Evolutionary conservation across 495 filamentous ascomycete genomes (phyloP).

Genomic region (Tuber melanosporum): DNA sequence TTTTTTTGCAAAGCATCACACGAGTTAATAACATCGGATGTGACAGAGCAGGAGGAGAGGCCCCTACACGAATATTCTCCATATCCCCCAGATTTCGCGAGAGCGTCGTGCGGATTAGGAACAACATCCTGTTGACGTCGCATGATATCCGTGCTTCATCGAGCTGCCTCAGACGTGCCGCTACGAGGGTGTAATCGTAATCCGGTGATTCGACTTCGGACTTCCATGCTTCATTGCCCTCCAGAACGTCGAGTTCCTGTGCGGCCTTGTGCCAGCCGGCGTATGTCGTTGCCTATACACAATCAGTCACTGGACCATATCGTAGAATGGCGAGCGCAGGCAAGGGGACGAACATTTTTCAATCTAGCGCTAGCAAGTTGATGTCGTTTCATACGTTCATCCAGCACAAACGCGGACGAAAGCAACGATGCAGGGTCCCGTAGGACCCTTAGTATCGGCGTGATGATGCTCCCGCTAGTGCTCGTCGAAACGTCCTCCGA

Average conservation of each 20-base stretch:
- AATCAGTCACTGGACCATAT: conserved; percentile 14
- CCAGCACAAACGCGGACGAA: conserved; percentile 23
- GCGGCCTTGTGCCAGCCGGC: conserved; percentile 64
- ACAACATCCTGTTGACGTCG: conserved; percentile 71
- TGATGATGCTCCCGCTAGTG: conserved; percentile 20
- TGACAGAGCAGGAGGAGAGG: not conserved
- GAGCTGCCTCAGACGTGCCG: conserved; percentile 61
- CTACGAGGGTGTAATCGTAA: conserved; percentile 64
- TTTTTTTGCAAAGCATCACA: not conserved
- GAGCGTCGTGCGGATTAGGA: conserved; percentile 71
- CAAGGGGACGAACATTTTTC: conserved; percentile 25
- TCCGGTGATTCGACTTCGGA: conserved; percentile 56
- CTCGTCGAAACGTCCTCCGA: conserved; percentile 1
- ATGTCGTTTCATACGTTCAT: conserved; percentile 27
- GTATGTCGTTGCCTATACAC: conserved; percentile 53
- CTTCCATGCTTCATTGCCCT: conserved; percentile 81
- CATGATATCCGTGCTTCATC: conserved; percentile 67
- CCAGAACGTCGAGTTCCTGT: conserved; percentile 68
- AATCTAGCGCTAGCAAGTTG: conserved; percentile 29
- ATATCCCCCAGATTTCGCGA: conserved; percentile 79
- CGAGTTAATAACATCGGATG: conserved; percentile 7
- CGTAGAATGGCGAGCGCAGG: conserved; percentile 9
- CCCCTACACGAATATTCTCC: conserved; percentile 55
- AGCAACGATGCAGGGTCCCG: conserved; percentile 20
- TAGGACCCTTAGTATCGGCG: conserved; percentile 21